A percentile compares a stretch with the other conserved stretches of the same genome.
Evolutionary conservation across 2,329 filamentous ascomycete species (phyloP).

Genomic region (Fusarium burgessii): DNA sequence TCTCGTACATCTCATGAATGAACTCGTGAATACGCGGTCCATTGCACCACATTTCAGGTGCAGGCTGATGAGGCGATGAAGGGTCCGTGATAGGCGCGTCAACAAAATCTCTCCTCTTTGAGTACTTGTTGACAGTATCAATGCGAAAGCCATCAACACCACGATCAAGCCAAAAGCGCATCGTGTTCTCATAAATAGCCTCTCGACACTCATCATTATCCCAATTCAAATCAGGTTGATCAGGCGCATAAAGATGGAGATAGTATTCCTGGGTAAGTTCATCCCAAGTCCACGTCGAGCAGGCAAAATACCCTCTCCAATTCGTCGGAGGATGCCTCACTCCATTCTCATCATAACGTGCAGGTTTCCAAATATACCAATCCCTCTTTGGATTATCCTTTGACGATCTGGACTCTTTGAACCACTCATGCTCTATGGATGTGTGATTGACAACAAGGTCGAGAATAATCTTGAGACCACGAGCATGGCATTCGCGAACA

Average conservation of each 20-base stretch:
- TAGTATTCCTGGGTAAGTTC: constrained; percentile 65
- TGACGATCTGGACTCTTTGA: constrained; percentile 64
- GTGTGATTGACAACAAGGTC: constrained; percentile 83
- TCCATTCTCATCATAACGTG: constrained; percentile 65
- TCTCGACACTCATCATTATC: constrained; percentile 73
- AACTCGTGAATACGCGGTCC: constrained; percentile 74
- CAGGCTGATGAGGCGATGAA: constrained; percentile 55
- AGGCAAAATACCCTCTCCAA: constrained; percentile 61
- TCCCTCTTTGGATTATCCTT: constrained; percentile 66
- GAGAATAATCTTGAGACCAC: constrained; percentile 75
- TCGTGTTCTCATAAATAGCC: constrained; percentile 74
- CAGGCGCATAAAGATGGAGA: constrained; percentile 71
- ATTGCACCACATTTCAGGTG: constrained; percentile 66
- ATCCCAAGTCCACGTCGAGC: constrained; percentile 66
- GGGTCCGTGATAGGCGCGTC: constrained; percentile 62
- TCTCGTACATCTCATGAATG: constrained; percentile 67
- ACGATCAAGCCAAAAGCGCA: constrained; percentile 79
- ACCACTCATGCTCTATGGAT: constrained; percentile 66
- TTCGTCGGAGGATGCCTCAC: constrained; percentile 70
- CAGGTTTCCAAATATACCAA: constrained; percentile 75
- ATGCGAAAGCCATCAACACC: constrained; percentile 75
- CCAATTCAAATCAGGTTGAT: constrained; percentile 85
- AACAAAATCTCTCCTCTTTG: constrained; percentile 68
- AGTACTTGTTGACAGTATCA: constrained; percentile 76
- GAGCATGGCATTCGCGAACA: constrained; percentile 68